Evolutionary conservation across 2,329 filamentous ascomycete genomes (phyloP), one percentile per base, ranked within the genome.

Genomic region (Fusarium sp.): DNA sequence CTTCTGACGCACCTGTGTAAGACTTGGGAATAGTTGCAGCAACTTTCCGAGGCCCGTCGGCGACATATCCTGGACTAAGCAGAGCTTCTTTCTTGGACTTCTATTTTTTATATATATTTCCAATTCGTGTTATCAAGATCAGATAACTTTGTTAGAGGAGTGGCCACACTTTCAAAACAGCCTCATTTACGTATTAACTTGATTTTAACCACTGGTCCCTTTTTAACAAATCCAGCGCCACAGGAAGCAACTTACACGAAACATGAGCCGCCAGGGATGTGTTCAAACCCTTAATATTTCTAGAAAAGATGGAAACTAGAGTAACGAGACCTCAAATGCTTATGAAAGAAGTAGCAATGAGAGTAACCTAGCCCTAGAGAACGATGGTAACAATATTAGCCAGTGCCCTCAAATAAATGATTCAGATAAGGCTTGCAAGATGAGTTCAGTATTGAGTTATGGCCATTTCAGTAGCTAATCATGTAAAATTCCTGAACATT

Each of bases 341-440:
- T 17, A 27, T 33, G 37, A 14, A 35, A 35, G 33, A 35, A 35
- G 13, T 35, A 15, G 33, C 3, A 35, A 35, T 5, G 20, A 50
- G 20, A 26, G 37, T 12, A 60, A 71, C 62, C 60, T 33, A 27
- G n/a, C 58, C 13, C 55, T 40, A n/a, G 32, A 37, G 32, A 26
- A 38, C 17, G 17, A 20, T 18, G 15, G 20, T 26, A 12, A 26
- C n/a, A 13, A 52, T 18, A 48, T 12, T 18, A 33, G 20, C 9
- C 11, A 37, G 18, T n/a, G n/a, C 17, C 9, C 20, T 18, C 14
- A 35, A 35, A 38, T 11, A 7, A 26, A 52, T 32, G 20, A 32
- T 52, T 14, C n/a, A 52, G 48, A 30, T 13, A 37, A n/a, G 12
- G 18, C 26, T 9, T 15, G 11, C 20, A 26, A 23, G 26, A 12